Conservation (phyloP, 495 filamentous ascomycete genomes). For the Penicillium daleae region DNA sequence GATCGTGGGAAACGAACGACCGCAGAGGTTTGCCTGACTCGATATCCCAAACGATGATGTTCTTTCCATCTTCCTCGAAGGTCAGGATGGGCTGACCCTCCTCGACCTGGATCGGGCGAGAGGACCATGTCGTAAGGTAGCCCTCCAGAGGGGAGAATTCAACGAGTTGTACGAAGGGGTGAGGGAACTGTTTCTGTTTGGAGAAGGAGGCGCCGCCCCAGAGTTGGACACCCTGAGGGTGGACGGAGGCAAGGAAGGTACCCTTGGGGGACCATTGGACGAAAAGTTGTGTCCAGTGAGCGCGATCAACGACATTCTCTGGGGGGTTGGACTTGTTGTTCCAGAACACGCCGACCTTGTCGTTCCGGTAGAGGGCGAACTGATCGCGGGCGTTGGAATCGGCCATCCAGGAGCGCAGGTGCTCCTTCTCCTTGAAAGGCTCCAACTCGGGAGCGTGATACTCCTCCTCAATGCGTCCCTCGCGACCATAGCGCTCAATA, state of each 20-base stretch:
- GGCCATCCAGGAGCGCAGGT: slow-evolving; percentile 88
- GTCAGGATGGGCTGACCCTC: slow-evolving; percentile 78
- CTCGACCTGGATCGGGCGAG: slow-evolving; percentile 85
- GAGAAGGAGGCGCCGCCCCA: slow-evolving; percentile 93
- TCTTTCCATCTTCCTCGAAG: slow-evolving; percentile 95
- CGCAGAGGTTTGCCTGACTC: slow-evolving; percentile 86
- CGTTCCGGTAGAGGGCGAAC: slow-evolving; percentile 86
- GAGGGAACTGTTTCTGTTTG: slow-evolving; percentile 87
- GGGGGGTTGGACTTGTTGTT: slow-evolving; percentile 92
- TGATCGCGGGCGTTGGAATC: slow-evolving; percentile 89
- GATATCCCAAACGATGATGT: slow-evolving; percentile 98
- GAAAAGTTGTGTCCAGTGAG: slow-evolving; percentile 95
- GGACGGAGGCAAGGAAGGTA: slow-evolving; percentile 91
- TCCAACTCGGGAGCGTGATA: slow-evolving; percentile 79
- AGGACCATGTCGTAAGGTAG: slow-evolving; percentile 95
- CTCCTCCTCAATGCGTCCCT: slow-evolving; percentile 89
- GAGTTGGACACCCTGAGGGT: slow-evolving; percentile 92
- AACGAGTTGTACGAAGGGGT: slow-evolving; percentile 92
- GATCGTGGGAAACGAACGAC: slow-evolving; percentile 87
- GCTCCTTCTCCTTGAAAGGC: slow-evolving; percentile 86
- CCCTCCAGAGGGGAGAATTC: slow-evolving; percentile 94
- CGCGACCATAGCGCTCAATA: slow-evolving; percentile 92
- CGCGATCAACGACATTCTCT: slow-evolving; percentile 85
- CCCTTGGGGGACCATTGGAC: slow-evolving; percentile 97
- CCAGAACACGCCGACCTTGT: slow-evolving; percentile 94